Conservation (phyloP, 495 filamentous ascomycete genomes). For the Penicillium maclennaniae region DNA sequence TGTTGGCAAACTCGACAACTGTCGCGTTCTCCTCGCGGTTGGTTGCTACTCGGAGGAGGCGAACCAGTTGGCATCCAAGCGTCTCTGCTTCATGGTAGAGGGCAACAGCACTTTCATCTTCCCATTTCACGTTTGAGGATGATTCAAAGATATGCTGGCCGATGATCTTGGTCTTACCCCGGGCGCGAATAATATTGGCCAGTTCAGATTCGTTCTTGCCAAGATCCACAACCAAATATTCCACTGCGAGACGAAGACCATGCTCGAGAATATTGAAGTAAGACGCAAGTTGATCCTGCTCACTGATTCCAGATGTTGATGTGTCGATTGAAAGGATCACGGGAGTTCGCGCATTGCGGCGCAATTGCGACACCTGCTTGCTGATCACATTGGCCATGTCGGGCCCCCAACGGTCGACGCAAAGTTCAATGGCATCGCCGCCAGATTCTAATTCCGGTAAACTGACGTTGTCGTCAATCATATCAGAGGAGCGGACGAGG, state of each 20-base stretch:
- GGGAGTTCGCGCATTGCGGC: conserved; percentile 59
- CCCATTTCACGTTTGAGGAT: conserved; percentile 55
- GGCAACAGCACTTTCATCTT: conserved; percentile 52
- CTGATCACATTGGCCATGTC: conserved; percentile 41
- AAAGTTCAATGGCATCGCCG: conserved; percentile 69
- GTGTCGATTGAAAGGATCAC: conserved; percentile 67
- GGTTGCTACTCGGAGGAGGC: conserved; percentile 60
- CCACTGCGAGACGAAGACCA: conserved; percentile 67
- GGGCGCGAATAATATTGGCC: conserved; percentile 44
- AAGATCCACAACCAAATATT: conserved; percentile 68
- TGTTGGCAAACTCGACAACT: conserved; percentile 52
- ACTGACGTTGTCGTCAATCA: conserved; percentile 52
- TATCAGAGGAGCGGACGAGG: conserved; percentile 57
- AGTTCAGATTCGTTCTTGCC: conserved; percentile 43
- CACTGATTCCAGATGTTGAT: conserved; percentile 35
- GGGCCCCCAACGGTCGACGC: conserved; percentile 60
- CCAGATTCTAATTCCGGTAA: conserved; percentile 63
- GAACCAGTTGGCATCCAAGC: conserved; percentile 67
- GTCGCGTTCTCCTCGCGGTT: conserved; percentile 55
- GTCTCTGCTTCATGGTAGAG: conserved; percentile 54
- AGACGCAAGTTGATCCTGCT: conserved; percentile 23
- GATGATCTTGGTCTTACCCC: conserved; percentile 71
- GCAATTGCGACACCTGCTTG: conserved; percentile 43
- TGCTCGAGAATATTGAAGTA: conserved; percentile 55
- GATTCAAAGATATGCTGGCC: conserved; percentile 57